Conservation (phyloP, 2,329 filamentous ascomycete species). For the Cercospora janseana region DNA sequence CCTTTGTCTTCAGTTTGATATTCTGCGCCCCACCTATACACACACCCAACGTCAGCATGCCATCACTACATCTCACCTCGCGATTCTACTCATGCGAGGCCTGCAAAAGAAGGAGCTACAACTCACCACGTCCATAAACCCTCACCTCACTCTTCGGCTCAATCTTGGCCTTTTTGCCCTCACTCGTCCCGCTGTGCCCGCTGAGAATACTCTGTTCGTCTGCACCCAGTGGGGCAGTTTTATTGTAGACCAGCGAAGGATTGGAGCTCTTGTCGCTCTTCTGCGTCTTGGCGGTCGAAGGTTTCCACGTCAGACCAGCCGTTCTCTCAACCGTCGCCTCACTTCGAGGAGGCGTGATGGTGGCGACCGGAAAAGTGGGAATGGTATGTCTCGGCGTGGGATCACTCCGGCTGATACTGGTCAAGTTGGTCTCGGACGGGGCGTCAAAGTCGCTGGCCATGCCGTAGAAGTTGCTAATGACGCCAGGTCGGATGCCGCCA, state of each 20-base stretch:
- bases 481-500: conserved; percentile 22
- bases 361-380: conserved; percentile 16
- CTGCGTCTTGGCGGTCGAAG: conserved; percentile 17
- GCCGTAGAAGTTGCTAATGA: conserved; percentile 28
- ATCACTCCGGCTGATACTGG: conserved; percentile 26
- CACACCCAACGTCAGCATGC: conserved; percentile 23
- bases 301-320: conserved; percentile 30
- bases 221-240: conserved; percentile 31
- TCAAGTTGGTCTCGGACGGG: conserved; percentile 15
- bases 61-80: too few relatives aligned
- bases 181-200: conserved; percentile 34
- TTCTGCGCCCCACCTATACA: conserved; percentile 52
- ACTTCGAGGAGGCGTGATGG: conserved; percentile 23
- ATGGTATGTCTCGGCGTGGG: conserved; percentile 20
- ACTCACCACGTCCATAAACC: conserved; percentile 56
- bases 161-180: conserved; percentile 45
- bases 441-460: conserved; percentile 26
- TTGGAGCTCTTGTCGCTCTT: conserved; percentile 31
- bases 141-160: conserved; percentile 51
- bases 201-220: conserved; percentile 34
- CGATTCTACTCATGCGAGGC: conserved; percentile 19
- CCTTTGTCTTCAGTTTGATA: conserved; percentile 50
- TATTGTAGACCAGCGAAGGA: conserved; percentile 26
- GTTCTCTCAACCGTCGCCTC: conserved; percentile 26
- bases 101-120: too few relatives aligned